Conservation (phyloP, 1,284 basidiomycete species). For the Entoloma clypeatum region DNA sequence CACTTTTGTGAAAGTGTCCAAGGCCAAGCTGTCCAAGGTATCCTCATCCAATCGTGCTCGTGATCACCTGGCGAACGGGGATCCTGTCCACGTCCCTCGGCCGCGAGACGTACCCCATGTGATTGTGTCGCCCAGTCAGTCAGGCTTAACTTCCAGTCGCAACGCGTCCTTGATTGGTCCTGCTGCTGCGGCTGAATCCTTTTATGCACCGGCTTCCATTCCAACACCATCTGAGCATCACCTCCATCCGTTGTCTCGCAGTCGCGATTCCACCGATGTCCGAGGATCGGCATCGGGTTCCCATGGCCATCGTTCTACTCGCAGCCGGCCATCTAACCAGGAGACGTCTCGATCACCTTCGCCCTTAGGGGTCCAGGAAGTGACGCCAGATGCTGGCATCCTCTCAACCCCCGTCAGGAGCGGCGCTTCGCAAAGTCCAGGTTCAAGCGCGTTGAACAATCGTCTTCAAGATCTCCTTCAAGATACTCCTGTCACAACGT, state of each 20-base stretch:
- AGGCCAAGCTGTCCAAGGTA: not conserved
- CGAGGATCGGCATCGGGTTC: slow-evolving; percentile 12
- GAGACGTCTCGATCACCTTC: slow-evolving; percentile 20
- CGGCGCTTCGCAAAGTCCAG: slow-evolving; percentile 15
- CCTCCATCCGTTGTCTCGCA: slow-evolving; percentile 19
- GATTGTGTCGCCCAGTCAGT: slow-evolving; percentile 3
- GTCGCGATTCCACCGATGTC: not conserved
- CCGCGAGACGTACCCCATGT: slow-evolving; percentile 8
- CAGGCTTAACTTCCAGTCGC: slow-evolving; percentile 11
- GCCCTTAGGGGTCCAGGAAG: slow-evolving; percentile 14
- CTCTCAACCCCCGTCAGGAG: slow-evolving; percentile 6
- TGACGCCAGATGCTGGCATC: slow-evolving; percentile 4
- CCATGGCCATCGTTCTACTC: slow-evolving; percentile 16
- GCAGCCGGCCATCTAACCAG: slow-evolving; percentile 18
- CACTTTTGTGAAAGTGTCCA: slow-evolving; percentile 19
- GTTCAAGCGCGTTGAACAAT: slow-evolving; percentile 22
- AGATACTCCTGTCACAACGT: slow-evolving; percentile 21
- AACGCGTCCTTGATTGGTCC: slow-evolving; percentile 3
- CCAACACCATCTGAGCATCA: slow-evolving; percentile 22
- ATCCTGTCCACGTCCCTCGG: slow-evolving; percentile 16
- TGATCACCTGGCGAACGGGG: slow-evolving; percentile 23
- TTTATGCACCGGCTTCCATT: slow-evolving; percentile 6
- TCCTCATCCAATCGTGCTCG: slow-evolving; percentile 13
- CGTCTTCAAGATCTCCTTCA: slow-evolving; percentile 35
- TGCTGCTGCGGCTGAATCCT: not conserved